Percentiles rank a stretch among this genome's conserved stretches.
These are phyloP conservation scores for Microcera coccophila DNA, from an alignment of 2,329 filamentous ascomycete species.

Conservation along the genomic window DNA sequence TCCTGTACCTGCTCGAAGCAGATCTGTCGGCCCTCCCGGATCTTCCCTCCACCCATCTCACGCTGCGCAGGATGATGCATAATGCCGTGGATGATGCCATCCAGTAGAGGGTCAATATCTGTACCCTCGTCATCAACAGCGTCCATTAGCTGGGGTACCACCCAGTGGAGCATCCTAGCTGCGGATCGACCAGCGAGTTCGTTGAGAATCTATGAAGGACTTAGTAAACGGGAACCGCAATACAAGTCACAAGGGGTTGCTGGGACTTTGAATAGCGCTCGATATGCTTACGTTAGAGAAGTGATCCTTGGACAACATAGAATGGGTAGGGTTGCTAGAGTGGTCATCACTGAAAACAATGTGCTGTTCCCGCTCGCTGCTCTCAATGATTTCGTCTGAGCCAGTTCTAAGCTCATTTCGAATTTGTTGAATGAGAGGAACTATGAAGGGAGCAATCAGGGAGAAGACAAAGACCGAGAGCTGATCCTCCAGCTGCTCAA, in stretches of 20 bases:
- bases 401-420: constrained; percentile 83
- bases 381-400: constrained; percentile 81
- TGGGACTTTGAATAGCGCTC: too few species aligned
- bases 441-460: constrained; percentile 81
- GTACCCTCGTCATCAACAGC: constrained; percentile 76
- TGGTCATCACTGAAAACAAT: constrained; percentile 79
- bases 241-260: not conserved
- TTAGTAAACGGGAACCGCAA: constrained; percentile 1
- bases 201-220: constrained; percentile 60
- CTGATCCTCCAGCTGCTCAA: constrained; percentile 84
- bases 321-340: constrained; percentile 81
- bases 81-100: constrained; percentile 75
- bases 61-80: constrained; percentile 86
- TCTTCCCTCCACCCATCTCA: constrained; percentile 64
- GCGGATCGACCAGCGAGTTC: constrained; percentile 82
- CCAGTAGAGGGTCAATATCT: constrained; percentile 66
- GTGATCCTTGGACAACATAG: constrained; percentile 94
- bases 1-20: constrained; percentile 79
- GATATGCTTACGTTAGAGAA: constrained; percentile 70
- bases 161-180: constrained; percentile 74
- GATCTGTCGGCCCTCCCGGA: constrained; percentile 63
- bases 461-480: constrained; percentile 87
- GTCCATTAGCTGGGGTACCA: constrained; percentile 82
- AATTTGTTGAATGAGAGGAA: constrained; percentile 82
- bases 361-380: constrained; percentile 77